Evolutionary conservation across 192 early-diverging fungal genomes (phyloP), one percentile per base, ranked within the genome.

Genomic region (Allomyces macrogynus): DNA sequence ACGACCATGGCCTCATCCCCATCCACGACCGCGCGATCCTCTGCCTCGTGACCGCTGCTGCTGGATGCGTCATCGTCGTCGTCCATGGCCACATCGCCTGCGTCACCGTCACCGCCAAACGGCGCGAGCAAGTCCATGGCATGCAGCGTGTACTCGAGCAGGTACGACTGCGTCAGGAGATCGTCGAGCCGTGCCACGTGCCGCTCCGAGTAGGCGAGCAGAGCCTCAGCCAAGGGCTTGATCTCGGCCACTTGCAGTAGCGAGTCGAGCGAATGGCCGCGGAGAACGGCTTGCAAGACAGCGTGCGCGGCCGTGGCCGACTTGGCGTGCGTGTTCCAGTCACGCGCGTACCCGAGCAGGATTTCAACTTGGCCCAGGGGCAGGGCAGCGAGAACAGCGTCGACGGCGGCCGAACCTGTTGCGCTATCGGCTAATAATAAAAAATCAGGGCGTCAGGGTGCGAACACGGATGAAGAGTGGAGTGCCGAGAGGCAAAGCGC

Each of bases 281-380:
- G 77, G 23, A 97, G 74, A 9, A 96, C 78, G 23, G 87, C 81
- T 71, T 94, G 64, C 14, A 99, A 75, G 7, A 90, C 75, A 9
- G 86, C 79, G 70, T 97, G 93, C 11, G 94, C 90, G 25, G 85
- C 75, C 44, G 75, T 72, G 20, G 87, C 78, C 70, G 87, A 80
- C 73, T 86, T 89, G 16, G 85, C 80, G 67, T 93, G 88, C 5
- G 94, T 95, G 79, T 97, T 99, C 94, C 93, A 97, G 74, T 90
- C 86, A 63, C 89, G 82, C 61, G 94, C 84, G 73, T 89, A 94
- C 8, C 73, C 71, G 61, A 96, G 73, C n/a, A 99, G 70, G 61
- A 88, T 84, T 60, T 85, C 86, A 23, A 96, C 72, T 68, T 95
- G 81, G 22, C 83, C 83, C 1, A 67, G 68, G 0, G 82, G 75